These are phyloP conservation scores for Ulmus americana DNA, from an alignment of 331 rosid species.

Conservation along the genomic window DNA sequence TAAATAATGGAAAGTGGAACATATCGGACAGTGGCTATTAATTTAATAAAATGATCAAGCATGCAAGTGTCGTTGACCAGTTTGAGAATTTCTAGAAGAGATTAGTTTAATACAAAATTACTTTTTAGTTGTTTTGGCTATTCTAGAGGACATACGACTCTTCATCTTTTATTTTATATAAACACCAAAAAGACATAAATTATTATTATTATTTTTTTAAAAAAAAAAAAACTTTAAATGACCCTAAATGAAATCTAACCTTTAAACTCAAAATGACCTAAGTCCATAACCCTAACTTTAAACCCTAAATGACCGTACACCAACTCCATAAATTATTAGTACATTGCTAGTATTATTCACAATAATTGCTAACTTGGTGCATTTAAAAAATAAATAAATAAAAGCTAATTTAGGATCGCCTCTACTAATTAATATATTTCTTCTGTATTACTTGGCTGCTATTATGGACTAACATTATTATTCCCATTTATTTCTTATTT, in stretches of 20 bases:
- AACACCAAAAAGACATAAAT: no score
- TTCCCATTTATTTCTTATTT: background rate
- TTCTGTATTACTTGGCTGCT: background rate
- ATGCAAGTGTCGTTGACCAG: background rate
- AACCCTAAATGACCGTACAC: no score
- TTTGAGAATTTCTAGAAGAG: conserved; percentile 8
- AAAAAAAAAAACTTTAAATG: no score
- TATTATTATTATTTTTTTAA: no score
- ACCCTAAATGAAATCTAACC: no score
- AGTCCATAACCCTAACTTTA: no score
- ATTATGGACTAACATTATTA: background rate
- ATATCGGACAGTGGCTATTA: background rate
- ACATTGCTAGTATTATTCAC: no score
- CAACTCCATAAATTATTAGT: no score
- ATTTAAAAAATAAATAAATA: background rate
- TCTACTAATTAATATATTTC: background rate
- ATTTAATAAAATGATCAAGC: background rate
- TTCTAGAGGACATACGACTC: background rate
- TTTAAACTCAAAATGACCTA: no score
- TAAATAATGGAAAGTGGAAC: background rate
- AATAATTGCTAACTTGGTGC: background rate
- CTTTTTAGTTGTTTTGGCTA: background rate
- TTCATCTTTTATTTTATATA: no score
- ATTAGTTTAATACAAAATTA: background rate
- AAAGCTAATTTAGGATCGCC: background rate